Evolutionary conservation across 202 grass and related monocot genomes (phyloP).

Genomic region (Setaria italica): DNA sequence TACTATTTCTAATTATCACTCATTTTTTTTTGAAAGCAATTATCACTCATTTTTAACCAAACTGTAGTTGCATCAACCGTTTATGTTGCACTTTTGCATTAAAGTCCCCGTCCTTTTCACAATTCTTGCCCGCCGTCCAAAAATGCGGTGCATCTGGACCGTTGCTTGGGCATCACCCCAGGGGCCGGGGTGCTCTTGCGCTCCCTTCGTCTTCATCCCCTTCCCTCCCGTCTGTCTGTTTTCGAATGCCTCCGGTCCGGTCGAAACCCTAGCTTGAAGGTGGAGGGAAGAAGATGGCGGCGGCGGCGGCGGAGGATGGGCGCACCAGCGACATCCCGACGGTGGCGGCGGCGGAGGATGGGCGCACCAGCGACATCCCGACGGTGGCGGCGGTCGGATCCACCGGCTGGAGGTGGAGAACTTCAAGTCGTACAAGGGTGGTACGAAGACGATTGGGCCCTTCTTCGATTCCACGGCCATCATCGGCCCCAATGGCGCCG

Average conservation of each 20-base stretch:
- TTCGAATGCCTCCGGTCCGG: neutral
- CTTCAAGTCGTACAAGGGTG: slow-evolving; percentile 92
- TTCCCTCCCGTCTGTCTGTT: neutral
- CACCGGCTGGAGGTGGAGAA: slow-evolving; percentile 90
- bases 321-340: neutral
- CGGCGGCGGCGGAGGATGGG: neutral
- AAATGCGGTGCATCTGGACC: too few relatives aligned
- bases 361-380: neutral
- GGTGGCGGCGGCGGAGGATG: slow-evolving; percentile 30
- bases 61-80: too few relatives aligned
- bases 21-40: too few relatives aligned
- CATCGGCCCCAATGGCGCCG: slow-evolving; percentile 91
- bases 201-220: neutral
- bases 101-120: too few relatives aligned
- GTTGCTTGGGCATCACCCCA: too few relatives aligned
- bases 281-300: slow-evolving; percentile 21
- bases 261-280: slow-evolving; percentile 50
- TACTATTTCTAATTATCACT: too few relatives aligned
- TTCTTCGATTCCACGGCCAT: slow-evolving; percentile 96
- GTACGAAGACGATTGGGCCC: slow-evolving; percentile 80
- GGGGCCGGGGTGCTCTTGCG: too few relatives aligned
- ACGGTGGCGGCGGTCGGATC: slow-evolving; percentile 70
- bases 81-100: too few relatives aligned
- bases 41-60: too few relatives aligned
- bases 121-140: too few relatives aligned